These are phyloP conservation scores for Cyclocybe aegerita DNA, from an alignment of 768 basidiomycete species.

Conservation along the genomic window DNA sequence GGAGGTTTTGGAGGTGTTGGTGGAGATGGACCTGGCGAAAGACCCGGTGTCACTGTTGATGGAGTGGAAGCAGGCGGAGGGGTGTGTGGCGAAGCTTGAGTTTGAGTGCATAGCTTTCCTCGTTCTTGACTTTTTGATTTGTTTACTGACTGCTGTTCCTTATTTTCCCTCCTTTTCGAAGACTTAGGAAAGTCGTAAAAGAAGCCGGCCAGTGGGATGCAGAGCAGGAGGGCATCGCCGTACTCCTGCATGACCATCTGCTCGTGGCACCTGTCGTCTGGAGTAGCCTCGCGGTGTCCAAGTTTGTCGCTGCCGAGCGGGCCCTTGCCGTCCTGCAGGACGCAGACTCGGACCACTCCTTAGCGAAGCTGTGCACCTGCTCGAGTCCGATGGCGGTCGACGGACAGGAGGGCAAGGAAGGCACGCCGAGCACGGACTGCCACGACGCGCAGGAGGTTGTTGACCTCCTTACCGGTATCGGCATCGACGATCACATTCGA, in stretches of 20 bases:
- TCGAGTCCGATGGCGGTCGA: conserved; percentile 8
- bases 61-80: conserved; percentile 55
- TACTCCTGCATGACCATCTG: conserved; percentile 56
- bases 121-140: background rate
- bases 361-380: conserved; percentile 42
- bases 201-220: conserved; percentile 10
- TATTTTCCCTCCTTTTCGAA: background rate
- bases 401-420: too few species aligned
- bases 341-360: conserved; percentile 37
- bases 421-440: too few species aligned
- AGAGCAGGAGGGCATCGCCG: conserved; percentile 44
- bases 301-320: conserved; percentile 64
- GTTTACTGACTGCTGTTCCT: background rate
- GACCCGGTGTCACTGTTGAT: conserved; percentile 77
- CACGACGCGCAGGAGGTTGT: too few species aligned
- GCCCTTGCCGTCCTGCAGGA: conserved; percentile 56
- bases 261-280: conserved; percentile 65
- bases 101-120: conserved; percentile 26
- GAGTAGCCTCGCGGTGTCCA: conserved; percentile 57
- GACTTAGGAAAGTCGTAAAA: conserved; percentile 20
- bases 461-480: too few species aligned
- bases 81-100: conserved; percentile 48
- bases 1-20: conserved; percentile 62
- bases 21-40: conserved; percentile 47
- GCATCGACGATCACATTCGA: background rate